Base-by-base conservation (phyloP, 2,329 filamentous ascomycete species). In the Macrophomina phaseolina region DNA sequence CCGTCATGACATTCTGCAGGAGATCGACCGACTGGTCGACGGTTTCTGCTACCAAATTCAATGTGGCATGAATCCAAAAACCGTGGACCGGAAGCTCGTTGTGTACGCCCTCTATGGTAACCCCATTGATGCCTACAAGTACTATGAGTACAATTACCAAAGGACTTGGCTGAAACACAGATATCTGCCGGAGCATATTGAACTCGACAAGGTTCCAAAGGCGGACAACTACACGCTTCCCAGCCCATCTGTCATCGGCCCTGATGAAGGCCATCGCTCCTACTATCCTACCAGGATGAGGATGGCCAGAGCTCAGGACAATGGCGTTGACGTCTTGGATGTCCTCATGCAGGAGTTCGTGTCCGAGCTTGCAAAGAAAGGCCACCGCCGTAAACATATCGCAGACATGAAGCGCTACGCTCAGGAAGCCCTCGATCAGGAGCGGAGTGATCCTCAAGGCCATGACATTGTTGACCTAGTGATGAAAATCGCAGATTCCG, bases 71-170 rank as follows among this genome's bases (percentile, higher is more conserved):
- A 23, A 52, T n/a, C 32, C 74, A 1, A 53, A 67, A 11, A 18
- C 51, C 9, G 63, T 58, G 5, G 64, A 72, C 45, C 70, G 72
- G 14, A 70, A 66, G 32, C 69, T 76, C 2, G 58, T 76, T 2
- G 72, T 65, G 61, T 76, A 75, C 58, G 69, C 70, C 9, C 28
- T 73, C 1, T 73, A 68, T 67, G 74, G 73, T 7, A 74, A 76
- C n/a, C 71, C 72, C 1, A 68, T 73, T 3, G 74, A 76, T 53
- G 73, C 73, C 0, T 76, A 73, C 69, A 75, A 76, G 64, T 75
- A 71, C 67, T 76, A 69, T 46, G 71, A 74, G 66, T 75, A 75
- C 49, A 71, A 69, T n/a, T 72, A 72, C 23, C 74, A 69, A 42
- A 68, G 69, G 5, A 70, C 71, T 3, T 72, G 70, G 58, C 45